Base-by-base conservation (phyloP, 371 early-diverging fungal genomes). In the Mortierella polycephala region DNA sequence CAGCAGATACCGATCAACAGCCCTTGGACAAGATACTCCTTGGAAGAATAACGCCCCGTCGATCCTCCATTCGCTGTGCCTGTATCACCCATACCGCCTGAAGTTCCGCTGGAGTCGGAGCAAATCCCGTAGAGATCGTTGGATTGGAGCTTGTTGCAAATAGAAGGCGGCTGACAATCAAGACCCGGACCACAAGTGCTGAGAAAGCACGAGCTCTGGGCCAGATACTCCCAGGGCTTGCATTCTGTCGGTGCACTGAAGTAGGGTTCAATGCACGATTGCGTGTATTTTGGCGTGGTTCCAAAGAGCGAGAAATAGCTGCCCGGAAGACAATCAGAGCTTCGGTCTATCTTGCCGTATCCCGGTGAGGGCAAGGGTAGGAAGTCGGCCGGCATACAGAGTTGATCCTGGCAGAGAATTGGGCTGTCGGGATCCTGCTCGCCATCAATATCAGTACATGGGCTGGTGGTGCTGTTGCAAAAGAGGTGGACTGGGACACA, bases 271-370 rank as follows among this genome's bases (percentile, higher is more conserved):
- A 67, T 54, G 40, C 73, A 72, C 3, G 73, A 67, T 14, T 46
- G 44, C 18, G 62, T 72, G 23, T 72, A 72, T 47, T 64, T 64
- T 14, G 60, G 57, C 1, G 57, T 51, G 3, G 58, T n/a, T 1
- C 70, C 70, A 50, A 53, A 70, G 39, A 70, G 70, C 5, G 70
- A 70, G 52, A 53, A 70, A 13, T 59, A 70, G 14, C 21, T 52
- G 46, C 70, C 70, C 5, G 12, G 8, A 13, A 45, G 37, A 54
- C 70, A 70, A 16, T 60, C 60, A 5, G 45, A 30, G 46, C 12
- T 60, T 23, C 62, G 50, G 12, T 16, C 45, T 41, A 70, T 42
- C 42, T 63, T 64, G 53, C 67, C 62, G 21, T n/a, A 51, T 2
- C 67, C 62, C 7, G 53, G 72, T 2, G 66, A 60, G 42, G 59